Conservation (phyloP, 768 basidiomycete genomes). For the Coprinopsis marcescibilis region DNA sequence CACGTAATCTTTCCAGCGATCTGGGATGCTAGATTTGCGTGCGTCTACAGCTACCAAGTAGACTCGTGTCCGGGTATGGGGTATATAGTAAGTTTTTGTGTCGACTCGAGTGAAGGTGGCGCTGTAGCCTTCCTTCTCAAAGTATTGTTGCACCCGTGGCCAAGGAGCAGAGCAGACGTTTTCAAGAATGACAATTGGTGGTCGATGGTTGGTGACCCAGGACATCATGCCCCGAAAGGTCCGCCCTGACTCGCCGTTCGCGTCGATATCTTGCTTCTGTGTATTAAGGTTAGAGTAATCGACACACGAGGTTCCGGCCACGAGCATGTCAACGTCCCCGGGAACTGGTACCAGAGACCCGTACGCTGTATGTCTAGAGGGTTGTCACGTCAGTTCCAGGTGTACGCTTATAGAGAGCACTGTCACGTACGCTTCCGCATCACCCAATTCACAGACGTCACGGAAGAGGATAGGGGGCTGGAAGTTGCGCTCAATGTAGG, state of each 20-base stretch:
- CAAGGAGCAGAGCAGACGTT: constrained; percentile 93
- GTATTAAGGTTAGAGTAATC: constrained; percentile 97
- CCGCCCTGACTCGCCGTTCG: constrained; percentile 85
- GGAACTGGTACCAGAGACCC: constrained; percentile 82
- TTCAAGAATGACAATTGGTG: constrained; percentile 89
- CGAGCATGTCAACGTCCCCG: constrained; percentile 82
- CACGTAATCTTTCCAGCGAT: constrained; percentile 61
- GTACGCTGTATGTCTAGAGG: constrained; percentile 80
- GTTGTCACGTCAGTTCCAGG: constrained; percentile 3
- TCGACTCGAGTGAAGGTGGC: constrained; percentile 69
- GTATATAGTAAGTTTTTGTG: constrained; percentile 88
- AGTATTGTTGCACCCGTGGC: constrained; percentile 68
- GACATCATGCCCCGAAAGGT: constrained; percentile 95
- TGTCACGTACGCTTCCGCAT: constrained; percentile 62
- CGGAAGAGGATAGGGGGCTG: constrained; percentile 88
- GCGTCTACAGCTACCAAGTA: constrained; percentile 80
- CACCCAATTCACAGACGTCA: constrained; percentile 87
- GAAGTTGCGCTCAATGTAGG: constrained; percentile 96
- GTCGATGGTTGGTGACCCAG: constrained; percentile 83
- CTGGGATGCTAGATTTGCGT: constrained; percentile 52
- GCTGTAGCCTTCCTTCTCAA: constrained; percentile 69
- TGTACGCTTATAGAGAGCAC: neutral
- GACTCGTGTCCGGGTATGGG: constrained; percentile 88
- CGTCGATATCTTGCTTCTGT: constrained; percentile 84
- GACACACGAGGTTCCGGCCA: constrained; percentile 95